These are phyloP conservation scores for Clavulina sp. DNA, from an alignment of 768 basidiomycete species.

Conservation along the genomic window DNA sequence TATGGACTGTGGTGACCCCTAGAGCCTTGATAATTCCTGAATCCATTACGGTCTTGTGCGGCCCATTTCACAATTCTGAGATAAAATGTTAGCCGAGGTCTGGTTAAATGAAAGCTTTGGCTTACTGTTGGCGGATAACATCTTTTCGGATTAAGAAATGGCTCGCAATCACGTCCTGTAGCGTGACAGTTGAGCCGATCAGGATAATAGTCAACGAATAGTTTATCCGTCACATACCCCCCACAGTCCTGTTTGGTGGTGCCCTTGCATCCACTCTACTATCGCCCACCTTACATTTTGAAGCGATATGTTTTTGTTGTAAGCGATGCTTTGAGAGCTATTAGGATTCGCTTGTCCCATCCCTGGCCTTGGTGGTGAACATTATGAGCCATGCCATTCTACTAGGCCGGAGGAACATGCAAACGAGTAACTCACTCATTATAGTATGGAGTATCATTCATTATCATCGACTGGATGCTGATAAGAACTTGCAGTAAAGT, in stretches of 20 bases:
- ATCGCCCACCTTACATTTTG: constrained; percentile 37
- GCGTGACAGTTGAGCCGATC: background rate
- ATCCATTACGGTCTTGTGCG: no score
- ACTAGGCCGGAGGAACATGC: background rate
- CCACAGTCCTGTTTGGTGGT: constrained; percentile 29
- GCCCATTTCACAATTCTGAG: no score
- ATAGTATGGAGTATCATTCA: constrained; percentile 36
- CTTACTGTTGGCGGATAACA: constrained; percentile 28
- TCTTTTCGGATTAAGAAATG: constrained; percentile 29
- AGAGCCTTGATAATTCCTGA: no score
- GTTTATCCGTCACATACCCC: constrained; percentile 22
- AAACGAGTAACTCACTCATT: constrained; percentile 35
- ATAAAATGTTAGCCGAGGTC: background rate
- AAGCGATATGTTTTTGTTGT: constrained; percentile 28
- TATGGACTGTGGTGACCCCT: no score
- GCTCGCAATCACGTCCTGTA: constrained; percentile 33
- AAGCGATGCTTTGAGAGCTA: constrained; percentile 23
- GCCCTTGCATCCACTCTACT: constrained; percentile 33
- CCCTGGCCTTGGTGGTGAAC: constrained; percentile 25
- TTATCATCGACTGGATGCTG: constrained; percentile 42
- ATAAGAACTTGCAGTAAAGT: constrained; percentile 40
- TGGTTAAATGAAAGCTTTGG: background rate
- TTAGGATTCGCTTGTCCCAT: constrained; percentile 26
- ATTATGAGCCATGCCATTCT: background rate
- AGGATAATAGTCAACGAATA: background rate